These are phyloP conservation scores for Lichtheimia ramosa DNA, from an alignment of 371 early-diverging fungal genomes.

Conservation along the genomic window DNA sequence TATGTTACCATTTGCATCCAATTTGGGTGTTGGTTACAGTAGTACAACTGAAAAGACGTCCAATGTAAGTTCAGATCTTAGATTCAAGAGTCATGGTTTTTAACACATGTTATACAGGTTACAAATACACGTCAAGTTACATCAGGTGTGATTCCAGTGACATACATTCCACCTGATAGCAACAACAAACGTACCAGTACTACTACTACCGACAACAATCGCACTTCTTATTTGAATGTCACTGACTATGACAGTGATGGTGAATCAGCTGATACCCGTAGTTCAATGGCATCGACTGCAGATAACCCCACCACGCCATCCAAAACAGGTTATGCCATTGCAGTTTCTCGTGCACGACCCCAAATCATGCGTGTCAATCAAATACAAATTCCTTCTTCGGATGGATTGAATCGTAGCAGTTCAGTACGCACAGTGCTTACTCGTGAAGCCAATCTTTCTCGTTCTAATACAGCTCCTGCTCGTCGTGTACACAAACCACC, in stretches of 20 bases:
- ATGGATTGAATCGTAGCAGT: slow-evolving; percentile 28
- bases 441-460: slow-evolving; percentile 7
- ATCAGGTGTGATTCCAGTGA: slow-evolving; percentile 52
- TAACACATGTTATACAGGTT: neutral
- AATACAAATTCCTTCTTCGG: slow-evolving; percentile 16
- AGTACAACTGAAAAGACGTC: neutral
- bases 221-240: slow-evolving; percentile 3
- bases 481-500: slow-evolving; percentile 54
- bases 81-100: neutral
- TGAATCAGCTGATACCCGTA: slow-evolving; percentile 12
- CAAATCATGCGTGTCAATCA: slow-evolving; percentile 49
- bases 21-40: slow-evolving; percentile 2
- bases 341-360: slow-evolving; percentile 40
- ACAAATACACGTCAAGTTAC: slow-evolving; percentile 15
- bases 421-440: slow-evolving; percentile 33
- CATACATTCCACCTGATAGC: slow-evolving; percentile 40
- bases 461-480: slow-evolving; percentile 29
- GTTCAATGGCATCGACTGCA: slow-evolving; percentile 20
- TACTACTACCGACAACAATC: neutral
- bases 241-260: slow-evolving; percentile 15
- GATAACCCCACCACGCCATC: slow-evolving; percentile 11
- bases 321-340: slow-evolving; percentile 31
- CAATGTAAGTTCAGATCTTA: neutral
- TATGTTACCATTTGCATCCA: slow-evolving; percentile 19
- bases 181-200: neutral